Evolutionary conservation across 805 yeast species (phyloP).

Genomic region (Teunomyces stri): DNA sequence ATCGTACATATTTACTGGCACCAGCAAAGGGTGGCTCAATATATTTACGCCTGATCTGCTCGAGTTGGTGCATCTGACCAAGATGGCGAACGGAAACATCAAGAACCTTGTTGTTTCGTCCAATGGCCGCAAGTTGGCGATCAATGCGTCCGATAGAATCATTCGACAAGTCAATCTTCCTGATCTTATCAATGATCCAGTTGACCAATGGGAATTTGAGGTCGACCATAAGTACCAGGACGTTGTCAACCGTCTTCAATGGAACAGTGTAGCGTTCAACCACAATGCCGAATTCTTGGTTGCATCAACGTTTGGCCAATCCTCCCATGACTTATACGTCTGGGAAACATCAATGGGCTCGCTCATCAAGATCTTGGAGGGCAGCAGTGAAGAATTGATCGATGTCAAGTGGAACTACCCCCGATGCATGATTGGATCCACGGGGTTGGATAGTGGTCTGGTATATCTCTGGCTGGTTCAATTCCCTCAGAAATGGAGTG

Average conservation of each 20-base stretch:
- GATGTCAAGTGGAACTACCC: conserved; percentile 85
- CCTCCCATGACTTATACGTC: conserved; percentile 83
- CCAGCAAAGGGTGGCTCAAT: conserved; percentile 75
- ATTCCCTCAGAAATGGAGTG: conserved; percentile 93
- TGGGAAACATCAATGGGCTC: conserved; percentile 93
- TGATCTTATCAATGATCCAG: conserved; percentile 33
- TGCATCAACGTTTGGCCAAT: conserved; percentile 80
- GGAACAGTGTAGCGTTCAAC: conserved; percentile 80
- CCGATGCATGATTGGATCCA: conserved; percentile 72
- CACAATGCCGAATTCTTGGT: conserved; percentile 77
- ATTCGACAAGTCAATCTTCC: conserved; percentile 61
- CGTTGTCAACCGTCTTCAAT: conserved; percentile 81
- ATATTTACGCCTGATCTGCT: conserved; percentile 35
- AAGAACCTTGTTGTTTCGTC: conserved; percentile 62
- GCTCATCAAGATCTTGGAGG: conserved; percentile 84
- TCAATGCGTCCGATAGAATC: conserved; percentile 76
- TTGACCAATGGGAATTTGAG: conserved; percentile 52
- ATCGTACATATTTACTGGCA: conserved; percentile 64
- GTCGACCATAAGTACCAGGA: conserved; percentile 84
- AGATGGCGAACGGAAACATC: conserved; percentile 67
- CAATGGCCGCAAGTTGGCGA: conserved; percentile 59
- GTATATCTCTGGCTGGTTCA: conserved; percentile 79
- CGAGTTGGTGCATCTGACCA: conserved; percentile 45
- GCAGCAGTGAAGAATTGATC: conserved; percentile 82
- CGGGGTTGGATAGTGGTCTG: conserved; percentile 82